Evolutionary conservation across 139 green algal species (phyloP), one percentile per base, ranked within the genome.

Genomic region (Astrephomene gubernaculifera): DNA sequence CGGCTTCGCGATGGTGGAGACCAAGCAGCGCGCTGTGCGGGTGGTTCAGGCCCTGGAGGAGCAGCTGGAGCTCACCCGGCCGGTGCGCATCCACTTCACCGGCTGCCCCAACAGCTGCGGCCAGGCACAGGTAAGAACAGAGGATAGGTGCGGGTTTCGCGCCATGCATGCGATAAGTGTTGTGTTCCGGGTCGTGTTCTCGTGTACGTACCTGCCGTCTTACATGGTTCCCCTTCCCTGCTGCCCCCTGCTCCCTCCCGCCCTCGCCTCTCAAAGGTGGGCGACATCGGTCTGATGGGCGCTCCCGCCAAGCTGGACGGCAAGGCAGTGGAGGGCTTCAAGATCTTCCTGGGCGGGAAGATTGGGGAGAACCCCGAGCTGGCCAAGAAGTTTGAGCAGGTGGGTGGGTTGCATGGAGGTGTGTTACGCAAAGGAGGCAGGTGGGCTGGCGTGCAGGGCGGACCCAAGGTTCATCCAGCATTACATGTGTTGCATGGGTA

Each of bases 21-120:
- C 97, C 43, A 99, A 99, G 91, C 65, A 65, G 9, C 67, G 67
- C 45, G 79, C 79, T 0, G 79, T 86, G 35, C 67, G 78, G 79
- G 79, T 99, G 8, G 91, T 96, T 7, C 79, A 93, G 85, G 83
- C 95, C 80, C 93, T 99, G 82, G 97, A 99, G 87, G 83, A 83
- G 57, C 82, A 96, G 86, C 85, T 99, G 67, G 89, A 98, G 60
- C 86, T 99, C 31, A 90, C 94, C 0, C 68, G 86, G 17, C 31
- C 91, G 0, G 93, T 99, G 22, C 93, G 97, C 86, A 98, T 99
- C 36, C 97, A 99, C 92, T 99, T 94, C 93, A 99, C 97, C 21
- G 97, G 97, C 49, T 99, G 97, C 93, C 97, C 97, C 70, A 99
- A 99, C 94, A 96, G 94, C 25, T 99, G 97, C 86, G 97, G 95